These are phyloP conservation scores for Syzygium aqueum DNA, from an alignment of 345 rosid species.

Conservation along the genomic window DNA sequence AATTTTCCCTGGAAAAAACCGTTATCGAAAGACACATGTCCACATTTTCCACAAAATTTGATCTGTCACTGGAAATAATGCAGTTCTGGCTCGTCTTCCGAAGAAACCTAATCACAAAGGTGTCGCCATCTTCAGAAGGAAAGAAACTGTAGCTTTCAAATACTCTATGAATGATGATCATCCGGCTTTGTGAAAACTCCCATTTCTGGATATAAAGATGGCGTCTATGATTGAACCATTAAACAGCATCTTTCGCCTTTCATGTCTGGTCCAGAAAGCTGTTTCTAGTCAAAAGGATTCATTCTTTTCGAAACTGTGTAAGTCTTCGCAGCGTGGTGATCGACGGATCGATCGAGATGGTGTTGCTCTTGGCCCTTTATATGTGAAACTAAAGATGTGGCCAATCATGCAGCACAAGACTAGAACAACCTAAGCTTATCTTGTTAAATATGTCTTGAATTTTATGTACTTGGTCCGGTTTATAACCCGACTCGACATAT, in stretches of 20 bases:
- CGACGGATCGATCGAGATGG: background rate
- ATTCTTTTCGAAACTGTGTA: background rate
- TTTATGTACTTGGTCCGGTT: no score
- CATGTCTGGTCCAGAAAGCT: background rate
- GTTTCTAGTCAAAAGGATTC: background rate
- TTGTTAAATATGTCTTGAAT: no score
- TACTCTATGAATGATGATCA: background rate
- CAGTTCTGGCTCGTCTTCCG: background rate
- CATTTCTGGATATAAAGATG: background rate
- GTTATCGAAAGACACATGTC: background rate
- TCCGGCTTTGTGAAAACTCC: background rate
- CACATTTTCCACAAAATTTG: background rate
- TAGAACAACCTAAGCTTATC: background rate
- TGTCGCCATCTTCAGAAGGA: background rate
- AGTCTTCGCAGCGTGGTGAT: background rate
- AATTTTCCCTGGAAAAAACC: background rate
- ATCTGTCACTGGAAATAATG: background rate
- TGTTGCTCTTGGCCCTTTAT: background rate
- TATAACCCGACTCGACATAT: no score
- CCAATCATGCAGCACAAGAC: background rate
- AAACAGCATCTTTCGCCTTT: background rate
- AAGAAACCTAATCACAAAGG: background rate
- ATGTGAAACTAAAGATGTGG: background rate
- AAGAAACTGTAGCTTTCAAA: background rate
- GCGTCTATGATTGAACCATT: background rate